Evolutionary conservation across 495 filamentous ascomycete species (phyloP), one percentile per base, ranked within the genome.

Genomic region (Neurospora discreta): DNA sequence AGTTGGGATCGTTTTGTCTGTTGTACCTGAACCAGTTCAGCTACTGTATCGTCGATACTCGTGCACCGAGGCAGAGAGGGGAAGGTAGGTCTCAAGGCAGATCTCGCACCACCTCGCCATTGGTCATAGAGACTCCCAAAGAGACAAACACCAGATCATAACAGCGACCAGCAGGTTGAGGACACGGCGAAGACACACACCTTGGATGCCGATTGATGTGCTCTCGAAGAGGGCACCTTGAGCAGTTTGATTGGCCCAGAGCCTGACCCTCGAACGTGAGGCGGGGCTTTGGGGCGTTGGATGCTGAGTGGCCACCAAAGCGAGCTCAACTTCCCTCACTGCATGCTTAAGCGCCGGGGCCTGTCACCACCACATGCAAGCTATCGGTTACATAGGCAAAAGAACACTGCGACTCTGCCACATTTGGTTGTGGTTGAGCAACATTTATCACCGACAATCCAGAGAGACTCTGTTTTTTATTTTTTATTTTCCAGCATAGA

Each of bases 261-360:
- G 40, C 20, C 8, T 60, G 39, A 71, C 73, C 74, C 75, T 74
- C 73, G 52, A 60, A 68, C 70, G 71, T 74, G 36, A 40, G 41
- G 40, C 16, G 77, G 72, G 71, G 70, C 72, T 65, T 70, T 70
- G 42, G 46, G 68, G 71, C 70, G 39, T 70, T 44, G 71, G 13
- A 38, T 71, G 52, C 71, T 78, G 71, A 78, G 74, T 81, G 73
- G 78, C 72, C 74, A 72, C 73, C 70, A 70, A 73, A 72, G 75
- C 74, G 77, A 78, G 72, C 74, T 72, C 77, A 73, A 70, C 72
- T 73, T 69, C 71, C 74, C 71, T 42, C 69, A 43, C 39, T 68
- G 70, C 36, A 41, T 43, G 30, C 71, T 77, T 81, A 81, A 81
- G 80, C 80, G 80, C 80, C 80, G 73, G 73, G 67, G 71, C 74